Conservation (phyloP, 2,329 filamentous ascomycete genomes). For the Aspergillus udagawae region DNA sequence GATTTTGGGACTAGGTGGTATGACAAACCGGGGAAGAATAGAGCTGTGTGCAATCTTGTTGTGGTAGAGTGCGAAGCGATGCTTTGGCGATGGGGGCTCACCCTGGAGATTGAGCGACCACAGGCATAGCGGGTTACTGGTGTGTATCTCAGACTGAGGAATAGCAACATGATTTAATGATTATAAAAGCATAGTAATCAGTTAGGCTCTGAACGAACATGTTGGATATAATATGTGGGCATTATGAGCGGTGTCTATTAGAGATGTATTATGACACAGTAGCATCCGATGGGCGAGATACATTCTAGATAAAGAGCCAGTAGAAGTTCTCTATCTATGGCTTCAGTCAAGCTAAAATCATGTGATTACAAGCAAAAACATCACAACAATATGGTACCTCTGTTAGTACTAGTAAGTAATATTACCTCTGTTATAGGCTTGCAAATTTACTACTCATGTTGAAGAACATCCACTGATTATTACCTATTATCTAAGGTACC, state of each 20-base stretch:
- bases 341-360: neutral
- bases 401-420: too few relatives aligned
- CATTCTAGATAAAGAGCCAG: neutral
- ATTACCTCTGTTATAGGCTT: too few relatives aligned
- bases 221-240: constrained; percentile 11
- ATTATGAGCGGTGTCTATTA: constrained; percentile 11
- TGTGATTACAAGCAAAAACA: neutral
- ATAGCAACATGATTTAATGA: neutral
- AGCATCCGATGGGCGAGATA: neutral
- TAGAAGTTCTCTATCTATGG: neutral
- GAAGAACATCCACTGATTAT: too few relatives aligned
- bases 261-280: neutral
- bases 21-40: constrained; percentile 44
- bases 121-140: neutral
- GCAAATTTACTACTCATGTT: too few relatives aligned
- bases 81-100: constrained; percentile 1
- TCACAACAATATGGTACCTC: neutral
- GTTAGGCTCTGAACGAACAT: constrained; percentile 13
- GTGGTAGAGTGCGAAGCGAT: constrained; percentile 1
- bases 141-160: neutral
- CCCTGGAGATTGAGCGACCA: neutral
- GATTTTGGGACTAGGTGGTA: neutral
- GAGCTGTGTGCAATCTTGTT: constrained; percentile 37
- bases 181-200: constrained; percentile 6
- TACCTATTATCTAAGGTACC: too few relatives aligned